Base-by-base conservation (phyloP, 2,329 filamentous ascomycete genomes). In the Neonectria sp. region DNA sequence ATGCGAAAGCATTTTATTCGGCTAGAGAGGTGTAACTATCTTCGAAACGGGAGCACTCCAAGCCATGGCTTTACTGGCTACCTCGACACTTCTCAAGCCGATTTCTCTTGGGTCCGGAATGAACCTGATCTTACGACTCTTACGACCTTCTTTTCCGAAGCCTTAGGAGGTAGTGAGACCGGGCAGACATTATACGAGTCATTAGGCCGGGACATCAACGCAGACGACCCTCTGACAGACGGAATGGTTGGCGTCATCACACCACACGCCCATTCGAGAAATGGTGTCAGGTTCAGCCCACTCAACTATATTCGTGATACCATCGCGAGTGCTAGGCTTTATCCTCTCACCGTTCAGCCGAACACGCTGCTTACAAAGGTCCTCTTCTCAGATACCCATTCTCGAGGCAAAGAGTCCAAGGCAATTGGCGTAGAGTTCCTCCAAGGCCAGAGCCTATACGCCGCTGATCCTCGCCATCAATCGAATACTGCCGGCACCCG, bases 1-100 rank as follows among this genome's bases (percentile, higher is more conserved):
- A 91, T 92, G 89, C 83, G 89, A 66, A 81, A 85, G 68, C 90
- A 91, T 78, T 88, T 88, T 64, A 77, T 82, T 72, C 85, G 83
- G 72, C 76, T 91, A 12, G 90, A 92, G 79, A 83, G 84, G 52
- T 86, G 86, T 79, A 74, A 82, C 31, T 89, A 91, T 75, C 60
- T 75, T 24, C 63, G 68, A 33, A 62, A 62, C 15, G 63, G 68
- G 0, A 56, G 49, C 35, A 33, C 63, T 8, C n/a, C 17, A 21
- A 57, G 56, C 8, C 75, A 77, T 43, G 75, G 75, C 1, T 74
- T 66, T 6, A 61, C 69, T 5, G 75, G 75, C 11, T 76, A 68
- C 70, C 37, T 73, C 1, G 63, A 67, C 60, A 73, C 71, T 2
- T 67, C 73, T 60, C 74, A 65, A 31, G 72, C 56, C 0, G 51